Conservation (phyloP, 306 rosid genomes). For the Lupinus albus region DNA sequence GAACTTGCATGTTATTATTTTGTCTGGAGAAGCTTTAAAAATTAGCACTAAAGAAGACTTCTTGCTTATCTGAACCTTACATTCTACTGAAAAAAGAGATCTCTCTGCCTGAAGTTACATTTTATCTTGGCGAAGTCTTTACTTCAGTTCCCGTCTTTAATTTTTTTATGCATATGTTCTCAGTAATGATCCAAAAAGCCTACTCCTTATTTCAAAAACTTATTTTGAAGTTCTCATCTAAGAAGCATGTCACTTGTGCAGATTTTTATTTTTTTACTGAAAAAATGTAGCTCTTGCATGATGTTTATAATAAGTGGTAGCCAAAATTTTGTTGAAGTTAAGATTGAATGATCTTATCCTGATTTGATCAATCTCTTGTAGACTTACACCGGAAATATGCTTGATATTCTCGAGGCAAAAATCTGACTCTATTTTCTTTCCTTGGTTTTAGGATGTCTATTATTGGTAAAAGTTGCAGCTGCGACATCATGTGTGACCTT, state of each 20-base stretch:
- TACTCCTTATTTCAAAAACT: not conserved
- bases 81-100: constrained; percentile 13
- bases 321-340: not conserved
- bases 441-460: constrained; percentile 58
- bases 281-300: too few relatives aligned
- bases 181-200: not conserved
- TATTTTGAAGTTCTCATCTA: not conserved
- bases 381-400: not conserved
- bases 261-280: too few relatives aligned
- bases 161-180: not conserved
- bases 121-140: not conserved
- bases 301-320: not conserved
- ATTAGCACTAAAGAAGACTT: not conserved
- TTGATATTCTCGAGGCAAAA: not conserved
- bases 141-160: not conserved
- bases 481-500: constrained; percentile 88
- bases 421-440: constrained; percentile 1
- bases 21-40: constrained; percentile 3
- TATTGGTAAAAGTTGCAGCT: constrained; percentile 73
- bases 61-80: constrained; percentile 4
- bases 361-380: constrained; percentile 1
- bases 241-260: not conserved
- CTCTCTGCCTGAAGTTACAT: not conserved
- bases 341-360: not conserved
- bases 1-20: not conserved